phyloP scores from a whole-genome alignment of 2,329 filamentous ascomycete species.

The Diaporthe sp. region DNA sequence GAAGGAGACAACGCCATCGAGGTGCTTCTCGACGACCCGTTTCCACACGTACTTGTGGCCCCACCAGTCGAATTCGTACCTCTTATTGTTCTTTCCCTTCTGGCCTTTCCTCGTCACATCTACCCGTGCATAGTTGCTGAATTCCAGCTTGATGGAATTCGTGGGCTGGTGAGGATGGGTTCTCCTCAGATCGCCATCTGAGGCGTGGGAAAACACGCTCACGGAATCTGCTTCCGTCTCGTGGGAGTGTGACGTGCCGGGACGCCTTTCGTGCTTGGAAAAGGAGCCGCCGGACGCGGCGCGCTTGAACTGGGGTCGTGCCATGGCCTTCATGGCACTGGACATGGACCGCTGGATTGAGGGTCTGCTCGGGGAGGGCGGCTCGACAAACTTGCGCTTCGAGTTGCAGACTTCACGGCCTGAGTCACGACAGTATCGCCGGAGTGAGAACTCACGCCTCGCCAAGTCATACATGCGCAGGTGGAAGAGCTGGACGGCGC shows the following conservation, averaged over 20 bases:
- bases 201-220: conserved; percentile 47
- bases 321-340: conserved; percentile 59
- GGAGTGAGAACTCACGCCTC: conserved; percentile 88
- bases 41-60: conserved; percentile 88
- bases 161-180: conserved; percentile 64
- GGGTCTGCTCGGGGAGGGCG: conserved; percentile 57
- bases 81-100: conserved; percentile 72
- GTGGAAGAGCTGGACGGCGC: conserved; percentile 86
- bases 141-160: conserved; percentile 90
- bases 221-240: conserved; percentile 49
- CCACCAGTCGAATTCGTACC: conserved; percentile 96
- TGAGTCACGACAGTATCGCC: conserved; percentile 92
- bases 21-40: conserved; percentile 77
- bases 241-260: conserved; percentile 52
- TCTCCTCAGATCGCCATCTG: conserved; percentile 39
- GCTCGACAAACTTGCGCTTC: conserved; percentile 75
- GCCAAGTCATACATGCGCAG: conserved; percentile 93
- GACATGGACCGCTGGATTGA: conserved; percentile 62
- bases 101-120: conserved; percentile 78
- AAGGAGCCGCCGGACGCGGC: conserved; percentile 51
- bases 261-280: conserved; percentile 46
- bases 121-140: conserved; percentile 96
- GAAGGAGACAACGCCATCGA: conserved; percentile 76
- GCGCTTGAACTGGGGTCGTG: conserved; percentile 51
- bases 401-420: conserved; percentile 93